phyloP scores from a whole-genome alignment of 805 yeast genomes.

The Blastobotrys americana region DNA sequence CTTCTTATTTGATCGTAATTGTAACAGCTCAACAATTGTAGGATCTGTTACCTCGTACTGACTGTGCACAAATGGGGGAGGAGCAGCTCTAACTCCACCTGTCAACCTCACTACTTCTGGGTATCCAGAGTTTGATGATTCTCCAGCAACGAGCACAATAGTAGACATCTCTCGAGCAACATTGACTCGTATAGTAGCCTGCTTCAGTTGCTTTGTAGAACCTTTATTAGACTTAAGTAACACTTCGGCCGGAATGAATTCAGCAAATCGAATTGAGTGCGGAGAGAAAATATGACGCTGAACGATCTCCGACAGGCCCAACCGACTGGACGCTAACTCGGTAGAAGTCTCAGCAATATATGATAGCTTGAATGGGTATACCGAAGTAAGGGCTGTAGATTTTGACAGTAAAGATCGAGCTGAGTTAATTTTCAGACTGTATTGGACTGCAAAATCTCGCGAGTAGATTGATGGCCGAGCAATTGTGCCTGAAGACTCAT shows the following conservation, averaged over 20 bases:
- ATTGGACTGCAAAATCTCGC: constrained; percentile 79
- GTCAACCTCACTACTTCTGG: constrained; percentile 66
- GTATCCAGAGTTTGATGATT: constrained; percentile 31
- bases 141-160: constrained; percentile 47
- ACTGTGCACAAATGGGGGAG: constrained; percentile 87
- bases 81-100: constrained; percentile 63
- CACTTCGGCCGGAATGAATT: constrained; percentile 63
- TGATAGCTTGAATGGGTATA: constrained; percentile 84
- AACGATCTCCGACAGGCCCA: constrained; percentile 72
- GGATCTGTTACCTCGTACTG: constrained; percentile 52
- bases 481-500: constrained; percentile 18
- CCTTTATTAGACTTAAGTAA: constrained; percentile 58
- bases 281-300: constrained; percentile 74
- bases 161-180: constrained; percentile 79
- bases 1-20: constrained; percentile 23
- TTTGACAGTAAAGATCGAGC: constrained; percentile 63
- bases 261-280: constrained; percentile 64
- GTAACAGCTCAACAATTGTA: constrained; percentile 27
- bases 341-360: constrained; percentile 51
- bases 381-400: constrained; percentile 70
- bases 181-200: constrained; percentile 45
- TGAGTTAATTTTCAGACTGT: constrained; percentile 66
- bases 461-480: constrained; percentile 51
- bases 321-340: constrained; percentile 54
- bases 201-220: constrained; percentile 35